A percentile compares a stretch with the other conserved stretches of the same genome.
phyloP scores from a whole-genome alignment of 257 asterid genomes.

The Primulina eburnea region DNA sequence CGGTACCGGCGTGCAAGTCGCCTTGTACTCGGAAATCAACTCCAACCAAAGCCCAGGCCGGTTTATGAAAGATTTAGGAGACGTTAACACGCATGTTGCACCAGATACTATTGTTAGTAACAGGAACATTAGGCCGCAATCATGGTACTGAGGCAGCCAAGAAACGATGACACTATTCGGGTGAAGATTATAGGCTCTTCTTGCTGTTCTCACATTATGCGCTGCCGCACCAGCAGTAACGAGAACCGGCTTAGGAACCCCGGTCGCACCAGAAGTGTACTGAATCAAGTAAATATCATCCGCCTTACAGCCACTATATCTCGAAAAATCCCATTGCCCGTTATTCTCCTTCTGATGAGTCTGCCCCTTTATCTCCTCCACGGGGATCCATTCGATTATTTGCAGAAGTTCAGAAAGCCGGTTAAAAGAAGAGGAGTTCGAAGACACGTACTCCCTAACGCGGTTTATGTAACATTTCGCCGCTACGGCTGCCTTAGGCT shows the following conservation, averaged over 20 bases:
- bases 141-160: constrained; percentile 88
- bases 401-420: constrained; percentile 33
- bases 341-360: background rate
- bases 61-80: constrained; percentile 55
- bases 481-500: constrained; percentile 74
- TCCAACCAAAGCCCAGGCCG: constrained; percentile 83
- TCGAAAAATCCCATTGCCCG: background rate
- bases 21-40: constrained; percentile 46
- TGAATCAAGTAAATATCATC: constrained; percentile 63
- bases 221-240: constrained; percentile 90
- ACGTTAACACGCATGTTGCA: constrained; percentile 63
- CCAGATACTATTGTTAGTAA: constrained; percentile 60
- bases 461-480: constrained; percentile 33
- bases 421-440: constrained; percentile 20
- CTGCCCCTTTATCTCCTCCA: constrained; percentile 34
- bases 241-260: constrained; percentile 69
- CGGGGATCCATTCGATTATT: constrained; percentile 46
- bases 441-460: constrained; percentile 30
- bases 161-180: constrained; percentile 66
- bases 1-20: constrained; percentile 79
- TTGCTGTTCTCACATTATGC: constrained; percentile 66
- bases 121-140: constrained; percentile 78
- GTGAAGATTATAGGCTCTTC: constrained; percentile 63
- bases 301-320: constrained; percentile 54
- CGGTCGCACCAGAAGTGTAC: constrained; percentile 85